Percentiles rank a stretch among this genome's conserved stretches.
These are phyloP conservation scores for Coleophoma cylindrospora DNA, from an alignment of 2,329 filamentous ascomycete species.

Conservation along the genomic window DNA sequence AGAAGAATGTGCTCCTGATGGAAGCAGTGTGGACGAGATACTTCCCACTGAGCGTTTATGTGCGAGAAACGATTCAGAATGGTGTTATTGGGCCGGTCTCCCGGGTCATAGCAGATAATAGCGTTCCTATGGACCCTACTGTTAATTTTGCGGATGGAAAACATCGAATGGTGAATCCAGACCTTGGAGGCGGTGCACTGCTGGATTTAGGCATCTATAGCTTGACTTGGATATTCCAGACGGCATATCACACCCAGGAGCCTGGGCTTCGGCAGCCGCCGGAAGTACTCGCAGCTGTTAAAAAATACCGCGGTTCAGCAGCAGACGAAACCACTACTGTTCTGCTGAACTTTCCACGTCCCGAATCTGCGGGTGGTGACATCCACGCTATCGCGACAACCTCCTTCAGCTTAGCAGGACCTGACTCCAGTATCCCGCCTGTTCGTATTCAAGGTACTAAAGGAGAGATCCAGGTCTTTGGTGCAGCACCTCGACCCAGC, in stretches of 20 bases:
- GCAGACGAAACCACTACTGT: conserved; percentile 57
- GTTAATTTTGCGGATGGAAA: conserved; percentile 35
- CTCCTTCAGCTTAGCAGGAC: conserved; percentile 37
- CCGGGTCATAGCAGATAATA: conserved; percentile 14
- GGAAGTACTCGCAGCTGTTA: conserved; percentile 13
- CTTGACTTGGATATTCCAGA: conserved; percentile 68
- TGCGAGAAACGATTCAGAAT: conserved; percentile 37
- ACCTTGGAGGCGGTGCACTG: conserved; percentile 62
- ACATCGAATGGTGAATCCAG: conserved; percentile 60
- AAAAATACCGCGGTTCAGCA: conserved; percentile 45
- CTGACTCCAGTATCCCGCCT: conserved; percentile 24
- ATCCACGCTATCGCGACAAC: conserved; percentile 45
- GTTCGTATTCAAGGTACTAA: conserved; percentile 57
- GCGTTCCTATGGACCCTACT: conserved; percentile 33
- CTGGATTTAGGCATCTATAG: conserved; percentile 68
- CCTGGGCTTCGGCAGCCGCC: no score
- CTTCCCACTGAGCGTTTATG: conserved; percentile 56
- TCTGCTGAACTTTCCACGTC: conserved; percentile 50
- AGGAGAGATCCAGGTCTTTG: conserved; percentile 57
- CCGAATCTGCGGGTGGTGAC: conserved; percentile 11
- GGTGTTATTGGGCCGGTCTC: conserved; percentile 30
- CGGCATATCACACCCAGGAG: conserved; percentile 58
- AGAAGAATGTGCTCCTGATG: conserved; percentile 53
- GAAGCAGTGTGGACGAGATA: conserved; percentile 64
- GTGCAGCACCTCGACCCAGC: conserved; percentile 47